phyloP scores from a whole-genome alignment of 306 rosid genomes.

The Pueraria montana region DNA sequence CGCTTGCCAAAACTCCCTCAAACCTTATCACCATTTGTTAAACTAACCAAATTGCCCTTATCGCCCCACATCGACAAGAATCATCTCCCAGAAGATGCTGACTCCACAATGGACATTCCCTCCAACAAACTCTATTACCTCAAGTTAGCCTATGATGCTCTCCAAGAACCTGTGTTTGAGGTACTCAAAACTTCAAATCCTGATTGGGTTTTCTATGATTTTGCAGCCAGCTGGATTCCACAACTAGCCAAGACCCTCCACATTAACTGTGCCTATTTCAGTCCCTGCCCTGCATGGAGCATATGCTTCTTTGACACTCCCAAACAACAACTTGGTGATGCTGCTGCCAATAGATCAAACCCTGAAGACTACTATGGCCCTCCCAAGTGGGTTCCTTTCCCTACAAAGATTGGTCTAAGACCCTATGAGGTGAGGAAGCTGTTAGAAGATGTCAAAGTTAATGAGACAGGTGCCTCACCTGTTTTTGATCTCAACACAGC shows the following conservation, averaged over 20 bases:
- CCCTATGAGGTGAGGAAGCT: constrained; percentile 46
- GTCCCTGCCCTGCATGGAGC: constrained; percentile 57
- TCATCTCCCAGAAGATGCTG: constrained; percentile 56
- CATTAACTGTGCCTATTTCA: constrained; percentile 49
- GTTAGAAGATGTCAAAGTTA: constrained; percentile 43
- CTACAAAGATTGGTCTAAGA: constrained; percentile 49
- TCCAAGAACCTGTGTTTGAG: constrained; percentile 46
- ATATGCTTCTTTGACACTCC: constrained; percentile 59
- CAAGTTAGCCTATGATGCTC: constrained; percentile 55
- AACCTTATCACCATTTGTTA: constrained; percentile 40
- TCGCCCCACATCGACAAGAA: constrained; percentile 42
- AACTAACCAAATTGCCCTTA: constrained; percentile 55
- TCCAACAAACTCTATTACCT: constrained; percentile 54
- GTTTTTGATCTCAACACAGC: constrained; percentile 49
- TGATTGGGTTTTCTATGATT: constrained; percentile 71
- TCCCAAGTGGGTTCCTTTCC: constrained; percentile 57
- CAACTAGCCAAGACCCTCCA: constrained; percentile 35
- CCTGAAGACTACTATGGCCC: constrained; percentile 55
- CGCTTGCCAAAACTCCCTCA: constrained; percentile 64
- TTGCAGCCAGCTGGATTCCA: constrained; percentile 54
- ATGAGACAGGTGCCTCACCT: constrained; percentile 54
- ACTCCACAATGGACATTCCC: constrained; percentile 63
- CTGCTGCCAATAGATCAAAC: constrained; percentile 20
- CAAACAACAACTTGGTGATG: constrained; percentile 48
- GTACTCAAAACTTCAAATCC: constrained; percentile 50